These are phyloP conservation scores for Epithemia pelagica DNA, from an alignment of 108 stramenopile species.

Conservation along the genomic window DNA sequence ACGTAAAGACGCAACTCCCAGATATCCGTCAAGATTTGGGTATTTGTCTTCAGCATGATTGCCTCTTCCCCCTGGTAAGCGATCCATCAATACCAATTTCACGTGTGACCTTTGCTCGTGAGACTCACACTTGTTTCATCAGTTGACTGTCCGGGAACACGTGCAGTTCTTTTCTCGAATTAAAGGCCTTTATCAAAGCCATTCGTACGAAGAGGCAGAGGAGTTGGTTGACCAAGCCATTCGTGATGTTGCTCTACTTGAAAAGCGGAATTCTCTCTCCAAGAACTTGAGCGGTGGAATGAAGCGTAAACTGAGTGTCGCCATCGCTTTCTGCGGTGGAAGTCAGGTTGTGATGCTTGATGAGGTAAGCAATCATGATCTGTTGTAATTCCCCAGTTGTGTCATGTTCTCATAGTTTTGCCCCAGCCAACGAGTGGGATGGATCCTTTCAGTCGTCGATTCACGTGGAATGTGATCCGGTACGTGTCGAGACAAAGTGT, in stretches of 20 bases:
- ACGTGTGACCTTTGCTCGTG: too few relatives aligned
- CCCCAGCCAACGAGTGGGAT: conserved; percentile 27
- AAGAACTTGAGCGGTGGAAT: conserved; percentile 83
- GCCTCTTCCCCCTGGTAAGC: too few relatives aligned
- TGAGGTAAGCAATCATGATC: conserved; percentile 1
- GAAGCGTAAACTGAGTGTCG: conserved; percentile 83
- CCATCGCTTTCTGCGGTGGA: conserved; percentile 86
- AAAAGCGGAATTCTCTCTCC: conserved; percentile 63
- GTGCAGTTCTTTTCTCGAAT: conserved; percentile 75
- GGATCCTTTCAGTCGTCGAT: conserved; percentile 83
- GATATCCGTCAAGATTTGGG: conserved; percentile 70
- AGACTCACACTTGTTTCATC: too few relatives aligned
- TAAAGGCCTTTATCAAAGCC: conserved; percentile 60
- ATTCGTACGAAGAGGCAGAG: conserved; percentile 47
- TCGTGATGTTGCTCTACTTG: conserved; percentile 68
- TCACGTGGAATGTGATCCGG: conserved; percentile 83
- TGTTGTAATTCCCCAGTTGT: neutral
- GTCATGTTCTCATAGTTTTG: neutral
- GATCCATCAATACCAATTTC: too few relatives aligned
- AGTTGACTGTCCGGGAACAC: conserved; percentile 87
- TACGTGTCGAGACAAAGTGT: neutral
- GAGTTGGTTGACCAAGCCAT: conserved; percentile 46
- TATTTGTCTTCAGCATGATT: conserved; percentile 92
- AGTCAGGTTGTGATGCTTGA: conserved; percentile 55
- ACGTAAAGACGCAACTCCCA: conserved; percentile 59